Base-by-base conservation (phyloP, 1,284 basidiomycete species). In the Cerrena zonata region DNA sequence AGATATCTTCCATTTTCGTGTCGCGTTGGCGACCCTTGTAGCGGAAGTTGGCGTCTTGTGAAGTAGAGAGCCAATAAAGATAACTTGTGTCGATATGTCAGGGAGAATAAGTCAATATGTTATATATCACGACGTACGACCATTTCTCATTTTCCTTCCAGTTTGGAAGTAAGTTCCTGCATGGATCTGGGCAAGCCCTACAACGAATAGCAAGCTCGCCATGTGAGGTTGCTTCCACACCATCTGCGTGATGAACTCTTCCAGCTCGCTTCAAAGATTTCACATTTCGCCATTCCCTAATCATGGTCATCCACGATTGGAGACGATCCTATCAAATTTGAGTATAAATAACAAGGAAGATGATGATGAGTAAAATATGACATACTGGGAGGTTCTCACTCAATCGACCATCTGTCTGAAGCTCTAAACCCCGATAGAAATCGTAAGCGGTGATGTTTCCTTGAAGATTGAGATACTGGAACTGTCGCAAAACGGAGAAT, bases 161-260 rank as follows among this genome's bases (percentile, higher is more conserved):
- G 23, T 59, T 53, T 0, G 39, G 39, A 7, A 66, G 65, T 1
- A 71, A 50, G 53, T 73, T 73, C 27, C 59, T 57, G 2, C 57
- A 62, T 0, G 62, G 63, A 2, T 64, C 57, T 0, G 69, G 70
- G 50, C 69, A 72, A 1, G 69, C 66, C 4, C 65, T 69, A 53
- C 70, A 73, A 1, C 55, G 44, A 2, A 71, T 47, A 1, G 64
- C 65, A 18, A 62, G 64, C 12, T 62, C 57, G 0, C 69, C 70
- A 18, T 36, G 45, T 19, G 40, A 30, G 0, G 61, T 69, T 0
- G 49, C 58, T 2, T 25, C 24, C 0, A 63, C 49, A 5, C 66
- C 65, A 0, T 26, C 41, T 1, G 53, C 38, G 40, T 58, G 51
- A 46, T 71, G 65, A 1, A 65, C 67, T 12, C 61, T 52, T 0